A percentile compares a stretch with the other conserved stretches of the same genome.
Evolutionary conservation across 169 alveolate species (phyloP).

Genomic region (Perkinsus marinus): DNA sequence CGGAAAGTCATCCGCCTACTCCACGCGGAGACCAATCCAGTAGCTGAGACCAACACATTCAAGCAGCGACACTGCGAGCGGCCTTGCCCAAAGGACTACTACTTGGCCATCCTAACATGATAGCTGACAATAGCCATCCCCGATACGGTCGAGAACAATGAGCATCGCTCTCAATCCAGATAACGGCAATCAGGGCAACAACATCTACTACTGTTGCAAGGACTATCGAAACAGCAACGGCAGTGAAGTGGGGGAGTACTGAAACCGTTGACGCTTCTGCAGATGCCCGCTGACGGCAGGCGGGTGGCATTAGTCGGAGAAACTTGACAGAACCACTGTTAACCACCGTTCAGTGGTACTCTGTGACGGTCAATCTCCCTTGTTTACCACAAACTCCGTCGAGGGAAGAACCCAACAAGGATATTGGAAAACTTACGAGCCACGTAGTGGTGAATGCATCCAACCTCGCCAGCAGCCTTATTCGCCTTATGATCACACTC

Average conservation of each 20-base stretch:
- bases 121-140: not conserved
- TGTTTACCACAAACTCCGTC: too few species aligned
- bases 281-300: not conserved
- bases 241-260: not conserved
- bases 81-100: not conserved
- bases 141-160: not conserved
- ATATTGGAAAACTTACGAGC: not conserved
- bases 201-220: not conserved
- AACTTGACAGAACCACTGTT: too few species aligned
- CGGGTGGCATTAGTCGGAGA: not conserved
- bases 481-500: not conserved
- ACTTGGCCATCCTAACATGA: not conserved
- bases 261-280: not conserved
- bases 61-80: not conserved
- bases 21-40: not conserved
- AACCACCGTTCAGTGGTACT: too few species aligned
- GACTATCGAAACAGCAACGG: not conserved
- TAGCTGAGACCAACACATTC: not conserved
- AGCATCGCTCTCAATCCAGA: not conserved
- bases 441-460: not conserved
- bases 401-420: not conserved
- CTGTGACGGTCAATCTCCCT: too few species aligned
- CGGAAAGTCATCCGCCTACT: not conserved
- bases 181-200: not conserved
- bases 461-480: not conserved